Percentiles rank a stretch among this genome's conserved stretches.
These are phyloP conservation scores for Dactylellina leptospora DNA, from an alignment of 2,329 filamentous ascomycete genomes.

Conservation along the genomic window DNA sequence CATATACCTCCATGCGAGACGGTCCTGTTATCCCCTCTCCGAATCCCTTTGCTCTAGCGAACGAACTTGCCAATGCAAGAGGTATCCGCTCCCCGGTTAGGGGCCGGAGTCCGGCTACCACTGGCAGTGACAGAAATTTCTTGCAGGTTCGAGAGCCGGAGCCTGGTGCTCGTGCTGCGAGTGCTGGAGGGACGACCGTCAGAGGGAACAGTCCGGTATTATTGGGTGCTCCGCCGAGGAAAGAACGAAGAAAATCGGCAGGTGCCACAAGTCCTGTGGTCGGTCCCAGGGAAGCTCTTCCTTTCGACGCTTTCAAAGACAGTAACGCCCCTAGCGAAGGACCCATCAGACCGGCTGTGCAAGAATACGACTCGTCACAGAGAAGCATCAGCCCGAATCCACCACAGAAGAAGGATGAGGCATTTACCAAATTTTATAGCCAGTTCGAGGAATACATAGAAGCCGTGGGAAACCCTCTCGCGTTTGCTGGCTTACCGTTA, in stretches of 20 bases:
- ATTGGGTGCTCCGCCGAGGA: conserved; percentile 46
- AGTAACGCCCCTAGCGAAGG: conserved; percentile 27
- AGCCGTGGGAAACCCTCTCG: conserved; percentile 75
- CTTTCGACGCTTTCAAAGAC: conserved; percentile 39
- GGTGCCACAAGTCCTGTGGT: conserved; percentile 43
- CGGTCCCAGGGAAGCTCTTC: conserved; percentile 35
- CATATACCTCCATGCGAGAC: conserved; percentile 40
- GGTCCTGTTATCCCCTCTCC: conserved; percentile 44
- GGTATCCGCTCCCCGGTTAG: conserved; percentile 54
- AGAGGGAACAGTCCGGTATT: conserved; percentile 48
- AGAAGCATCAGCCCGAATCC: conserved; percentile 41
- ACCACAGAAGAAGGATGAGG: conserved; percentile 68
- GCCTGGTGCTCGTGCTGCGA: conserved; percentile 41
- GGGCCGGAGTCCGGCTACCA: conserved; percentile 48
- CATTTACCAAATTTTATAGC: conserved; percentile 89
- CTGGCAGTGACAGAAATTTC: conserved; percentile 48
- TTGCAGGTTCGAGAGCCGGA: conserved; percentile 50
- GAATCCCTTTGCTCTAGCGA: conserved; percentile 49
- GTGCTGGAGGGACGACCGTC: conserved; percentile 48
- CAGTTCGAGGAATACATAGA: conserved; percentile 90
- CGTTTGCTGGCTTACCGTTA: conserved; percentile 90
- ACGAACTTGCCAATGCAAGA: conserved; percentile 50
- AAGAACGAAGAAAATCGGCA: conserved; percentile 47
- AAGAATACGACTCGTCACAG: conserved; percentile 39
- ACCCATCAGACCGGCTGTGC: conserved; percentile 42